Evolutionary conservation across 1,139 yeast genomes (phyloP).

Genomic region (Saccharomyces hybrid): DNA sequence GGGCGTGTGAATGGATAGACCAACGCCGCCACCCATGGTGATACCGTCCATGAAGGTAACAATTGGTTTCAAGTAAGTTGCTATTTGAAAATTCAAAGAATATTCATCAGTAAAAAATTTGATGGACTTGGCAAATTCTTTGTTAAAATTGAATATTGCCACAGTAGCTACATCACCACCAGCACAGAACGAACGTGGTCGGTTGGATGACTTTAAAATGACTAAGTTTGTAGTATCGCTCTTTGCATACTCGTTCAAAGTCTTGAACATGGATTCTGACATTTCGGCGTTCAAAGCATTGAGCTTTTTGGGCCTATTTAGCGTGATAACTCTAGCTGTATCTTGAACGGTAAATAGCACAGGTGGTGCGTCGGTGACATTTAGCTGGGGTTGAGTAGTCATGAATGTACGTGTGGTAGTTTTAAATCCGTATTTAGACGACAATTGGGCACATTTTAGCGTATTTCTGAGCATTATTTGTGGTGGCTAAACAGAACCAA

Average conservation of each 20-base stretch:
- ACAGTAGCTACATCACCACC: constrained; percentile 93
- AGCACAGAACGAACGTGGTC: constrained; percentile 53
- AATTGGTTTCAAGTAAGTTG: constrained; percentile 79
- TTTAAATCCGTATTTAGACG: neutral
- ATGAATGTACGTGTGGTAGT: neutral
- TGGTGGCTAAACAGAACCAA: neutral
- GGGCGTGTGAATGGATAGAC: constrained; percentile 86
- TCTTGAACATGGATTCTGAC: constrained; percentile 68
- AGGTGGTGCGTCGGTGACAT: constrained; percentile 3
- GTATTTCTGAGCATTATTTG: neutral
- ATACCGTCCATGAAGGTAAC: constrained; percentile 85
- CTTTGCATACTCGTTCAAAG: constrained; percentile 70
- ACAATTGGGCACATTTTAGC: neutral
- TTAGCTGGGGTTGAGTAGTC: constrained; percentile 1
- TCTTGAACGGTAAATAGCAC: constrained; percentile 23
- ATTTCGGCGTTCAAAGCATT: constrained; percentile 79
- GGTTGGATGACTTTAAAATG: constrained; percentile 54
- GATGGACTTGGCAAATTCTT: constrained; percentile 42
- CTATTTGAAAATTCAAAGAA: constrained; percentile 67
- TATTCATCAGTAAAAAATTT: constrained; percentile 77
- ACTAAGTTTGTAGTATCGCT: constrained; percentile 57
- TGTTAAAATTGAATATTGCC: constrained; percentile 44
- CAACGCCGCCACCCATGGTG: constrained; percentile 98
- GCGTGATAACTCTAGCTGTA: constrained; percentile 64
- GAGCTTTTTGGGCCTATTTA: constrained; percentile 76